A percentile compares a stretch with the other conserved stretches of the same genome.
Evolutionary conservation across 495 filamentous ascomycete genomes (phyloP).

Genomic region (Daldinia vernicosa): DNA sequence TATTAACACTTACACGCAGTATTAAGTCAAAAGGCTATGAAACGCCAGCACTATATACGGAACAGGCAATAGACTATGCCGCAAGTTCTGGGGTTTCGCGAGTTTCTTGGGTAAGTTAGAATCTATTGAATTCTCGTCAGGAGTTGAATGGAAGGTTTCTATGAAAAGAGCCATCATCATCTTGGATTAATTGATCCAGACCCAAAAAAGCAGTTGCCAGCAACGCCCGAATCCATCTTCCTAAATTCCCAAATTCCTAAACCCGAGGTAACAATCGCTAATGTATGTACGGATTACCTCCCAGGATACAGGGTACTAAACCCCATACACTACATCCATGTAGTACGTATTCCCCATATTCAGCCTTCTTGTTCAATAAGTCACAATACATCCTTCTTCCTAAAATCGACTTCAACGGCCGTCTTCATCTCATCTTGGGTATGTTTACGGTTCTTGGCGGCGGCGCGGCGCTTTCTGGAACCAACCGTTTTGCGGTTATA

Average conservation of each 20-base stretch:
- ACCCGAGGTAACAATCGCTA: not conserved
- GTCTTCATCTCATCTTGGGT: not conserved
- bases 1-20: not conserved
- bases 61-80: not conserved
- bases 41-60: not conserved
- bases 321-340: no score
- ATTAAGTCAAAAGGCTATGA: not conserved
- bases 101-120: conserved; percentile 1
- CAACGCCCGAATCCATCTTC: not conserved
- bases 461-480: conserved; percentile 5
- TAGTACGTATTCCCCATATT: not conserved
- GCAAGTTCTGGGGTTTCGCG: not conserved
- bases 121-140: conserved; percentile 12
- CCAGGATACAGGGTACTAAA: no score
- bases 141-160: conserved; percentile 1
- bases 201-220: not conserved
- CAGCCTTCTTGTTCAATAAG: not conserved
- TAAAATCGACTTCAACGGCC: not conserved
- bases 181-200: conserved; percentile 4
- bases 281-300: not conserved
- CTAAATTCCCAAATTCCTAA: conserved; percentile 3
- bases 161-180: conserved; percentile 5
- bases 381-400: not conserved
- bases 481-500: conserved; percentile 13
- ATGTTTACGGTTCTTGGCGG: not conserved